Percentiles rank a stretch among this genome's conserved stretches.
Evolutionary conservation across 192 early-diverging fungal species (phyloP).

Genomic region (Jimgerdemannia lactiflua): DNA sequence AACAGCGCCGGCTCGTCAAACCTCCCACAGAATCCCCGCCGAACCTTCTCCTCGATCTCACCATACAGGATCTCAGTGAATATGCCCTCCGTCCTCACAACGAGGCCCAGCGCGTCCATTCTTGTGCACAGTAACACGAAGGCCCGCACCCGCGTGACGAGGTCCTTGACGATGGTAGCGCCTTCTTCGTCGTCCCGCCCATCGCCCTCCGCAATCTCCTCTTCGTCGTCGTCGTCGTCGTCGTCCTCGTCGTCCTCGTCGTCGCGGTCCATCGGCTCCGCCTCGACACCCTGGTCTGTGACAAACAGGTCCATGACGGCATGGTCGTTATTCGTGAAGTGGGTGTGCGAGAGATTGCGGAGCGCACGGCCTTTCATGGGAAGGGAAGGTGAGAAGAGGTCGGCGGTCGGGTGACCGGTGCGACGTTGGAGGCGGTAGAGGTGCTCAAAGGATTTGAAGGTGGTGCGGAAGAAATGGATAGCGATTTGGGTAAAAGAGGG

Average conservation of each 20-base stretch:
- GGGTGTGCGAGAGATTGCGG: background rate
- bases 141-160: background rate
- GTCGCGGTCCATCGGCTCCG: background rate
- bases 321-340: background rate
- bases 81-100: background rate
- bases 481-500: background rate
- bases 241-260: background rate
- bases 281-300: background rate
- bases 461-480: background rate
- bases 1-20: background rate
- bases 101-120: background rate
- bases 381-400: background rate
- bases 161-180: background rate
- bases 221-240: background rate
- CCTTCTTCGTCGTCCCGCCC: background rate
- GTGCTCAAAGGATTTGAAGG: background rate
- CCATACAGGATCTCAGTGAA: conserved; percentile 1
- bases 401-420: background rate
- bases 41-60: background rate
- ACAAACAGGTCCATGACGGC: background rate
- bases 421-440: background rate
- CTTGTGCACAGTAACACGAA: background rate
- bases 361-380: background rate
- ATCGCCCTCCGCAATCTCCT: background rate
- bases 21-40: background rate